Base-by-base conservation (phyloP, 495 filamentous ascomycete species). In the Pyrenopolyporus hunteri region DNA sequence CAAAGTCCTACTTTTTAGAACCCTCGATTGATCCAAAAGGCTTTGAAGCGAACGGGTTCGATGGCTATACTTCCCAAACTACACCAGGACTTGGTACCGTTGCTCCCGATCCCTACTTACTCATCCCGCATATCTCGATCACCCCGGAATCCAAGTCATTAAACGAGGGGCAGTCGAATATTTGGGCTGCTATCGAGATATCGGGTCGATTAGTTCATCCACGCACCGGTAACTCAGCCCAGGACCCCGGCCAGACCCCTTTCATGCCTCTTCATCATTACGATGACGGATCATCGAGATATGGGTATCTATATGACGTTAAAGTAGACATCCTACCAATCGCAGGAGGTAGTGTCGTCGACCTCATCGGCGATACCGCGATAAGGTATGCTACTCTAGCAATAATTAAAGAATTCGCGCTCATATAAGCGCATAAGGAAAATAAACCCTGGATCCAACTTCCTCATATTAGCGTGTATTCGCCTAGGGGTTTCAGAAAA, bases 121-220 rank as follows among this genome's bases (percentile, higher is more conserved):
- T 81, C 13, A 66, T 73, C 25, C 79, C 74, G 9, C 62, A 73
- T 11, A 73, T 80, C 17, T 63, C 69, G 1, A 73, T 80, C 23
- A 84, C 72, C 2, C 82, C 85, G 0, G 86, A 85, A 48, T 73
- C 72, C 71, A 80, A 82, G 6, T 70, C 72, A n/a, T 56, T 79
- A 1, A 66, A 75, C 19, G 66, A 70, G 11, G 68, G 54, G 5
- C 58, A 49, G 23, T 64, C 63, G 26, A 67, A 37, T 26, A 28
- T 83, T 5, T 84, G 77, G 82, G 75, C 71, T 10, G 77, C 77
- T 11, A 66, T 84, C 31, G 73, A 82, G 59, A 57, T 84, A 10
- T 76, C 70, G 4, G 72, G 76, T 8, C 72, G 69, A 45, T 46
- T 78, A 1, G 70, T 63, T 53, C 60, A 52, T 19, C 57, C 67